Evolutionary conservation across 129 eudicot species (phyloP).

Genomic region (Flaveria bidentis): DNA sequence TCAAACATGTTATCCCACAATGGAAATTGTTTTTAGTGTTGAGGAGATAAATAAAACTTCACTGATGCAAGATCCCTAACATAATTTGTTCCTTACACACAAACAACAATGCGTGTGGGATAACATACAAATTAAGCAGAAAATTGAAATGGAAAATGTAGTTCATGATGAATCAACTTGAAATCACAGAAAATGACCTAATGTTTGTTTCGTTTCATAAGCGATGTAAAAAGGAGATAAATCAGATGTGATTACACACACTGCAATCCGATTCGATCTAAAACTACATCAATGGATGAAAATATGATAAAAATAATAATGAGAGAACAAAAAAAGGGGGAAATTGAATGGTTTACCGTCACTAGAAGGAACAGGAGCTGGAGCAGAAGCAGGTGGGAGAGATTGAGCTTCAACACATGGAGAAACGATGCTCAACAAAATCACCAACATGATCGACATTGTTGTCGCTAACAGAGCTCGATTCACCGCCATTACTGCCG

Average conservation of each 20-base stretch:
- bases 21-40: neutral
- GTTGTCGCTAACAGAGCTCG: slow-evolving; percentile 25
- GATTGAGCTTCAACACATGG: slow-evolving; percentile 44
- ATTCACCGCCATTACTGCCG: slow-evolving; percentile 25
- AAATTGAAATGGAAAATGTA: neutral
- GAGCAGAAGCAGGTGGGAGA: slow-evolving; percentile 37
- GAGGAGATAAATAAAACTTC: neutral
- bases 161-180: neutral
- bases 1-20: neutral
- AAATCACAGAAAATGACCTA: neutral
- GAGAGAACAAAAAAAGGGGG: neutral
- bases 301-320: neutral
- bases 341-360: slow-evolving; percentile 44
- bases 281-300: slow-evolving; percentile 6
- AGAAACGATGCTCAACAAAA: slow-evolving; percentile 30
- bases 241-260: neutral
- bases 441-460: slow-evolving; percentile 29
- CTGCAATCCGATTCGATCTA: neutral
- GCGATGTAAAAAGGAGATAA: neutral
- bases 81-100: neutral
- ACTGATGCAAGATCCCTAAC: neutral
- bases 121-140: neutral
- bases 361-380: slow-evolving; percentile 49
- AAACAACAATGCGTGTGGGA: neutral
- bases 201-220: neutral